Percentiles rank a stretch among this genome's conserved stretches.
phyloP scores from a whole-genome alignment of 2,329 filamentous ascomycete species.

The Aspergillus caelatus region DNA sequence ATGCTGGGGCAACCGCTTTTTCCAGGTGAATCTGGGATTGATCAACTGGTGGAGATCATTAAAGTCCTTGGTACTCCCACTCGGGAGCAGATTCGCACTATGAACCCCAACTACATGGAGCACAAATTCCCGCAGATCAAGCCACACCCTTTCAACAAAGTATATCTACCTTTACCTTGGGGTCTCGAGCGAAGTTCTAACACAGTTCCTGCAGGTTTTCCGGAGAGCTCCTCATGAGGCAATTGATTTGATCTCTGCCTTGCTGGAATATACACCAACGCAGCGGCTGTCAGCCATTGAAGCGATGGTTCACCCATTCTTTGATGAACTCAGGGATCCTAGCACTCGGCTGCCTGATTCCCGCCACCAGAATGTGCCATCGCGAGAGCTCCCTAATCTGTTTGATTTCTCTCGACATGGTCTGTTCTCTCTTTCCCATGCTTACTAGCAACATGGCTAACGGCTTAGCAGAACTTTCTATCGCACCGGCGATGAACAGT shows the following conservation, averaged over 20 bases:
- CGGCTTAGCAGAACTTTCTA: slow-evolving; percentile 78
- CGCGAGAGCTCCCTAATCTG: slow-evolving; percentile 80
- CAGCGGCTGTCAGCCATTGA: slow-evolving; percentile 91
- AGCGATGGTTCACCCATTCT: slow-evolving; percentile 98
- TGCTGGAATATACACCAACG: slow-evolving; percentile 96
- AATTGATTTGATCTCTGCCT: slow-evolving; percentile 89
- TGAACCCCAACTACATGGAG: slow-evolving; percentile 99
- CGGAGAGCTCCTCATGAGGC: slow-evolving; percentile 91
- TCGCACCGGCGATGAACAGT: slow-evolving; percentile 82
- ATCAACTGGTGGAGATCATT: slow-evolving; percentile 98
- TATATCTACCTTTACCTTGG: slow-evolving; percentile 30
- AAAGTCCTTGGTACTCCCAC: slow-evolving; percentile 97
- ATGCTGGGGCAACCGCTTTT: slow-evolving; percentile 98
- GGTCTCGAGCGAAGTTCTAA: slow-evolving; percentile 21
- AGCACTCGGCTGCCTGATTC: slow-evolving; percentile 90
- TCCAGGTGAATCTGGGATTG: slow-evolving; percentile 96
- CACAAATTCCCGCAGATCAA: slow-evolving; percentile 99
- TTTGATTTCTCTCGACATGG: slow-evolving; percentile 95
- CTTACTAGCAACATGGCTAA: slow-evolving; percentile 10
- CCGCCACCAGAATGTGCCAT: slow-evolving; percentile 77
- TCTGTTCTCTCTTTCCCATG: slow-evolving; percentile 52
- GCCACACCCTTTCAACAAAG: slow-evolving; percentile 97
- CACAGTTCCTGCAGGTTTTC: slow-evolving; percentile 67
- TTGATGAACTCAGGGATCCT: slow-evolving; percentile 94
- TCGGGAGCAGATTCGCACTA: slow-evolving; percentile 96